Evolutionary conservation across 306 rosid species (phyloP), one percentile per base, ranked within the genome.

Genomic region (Clitoria ternatea): DNA sequence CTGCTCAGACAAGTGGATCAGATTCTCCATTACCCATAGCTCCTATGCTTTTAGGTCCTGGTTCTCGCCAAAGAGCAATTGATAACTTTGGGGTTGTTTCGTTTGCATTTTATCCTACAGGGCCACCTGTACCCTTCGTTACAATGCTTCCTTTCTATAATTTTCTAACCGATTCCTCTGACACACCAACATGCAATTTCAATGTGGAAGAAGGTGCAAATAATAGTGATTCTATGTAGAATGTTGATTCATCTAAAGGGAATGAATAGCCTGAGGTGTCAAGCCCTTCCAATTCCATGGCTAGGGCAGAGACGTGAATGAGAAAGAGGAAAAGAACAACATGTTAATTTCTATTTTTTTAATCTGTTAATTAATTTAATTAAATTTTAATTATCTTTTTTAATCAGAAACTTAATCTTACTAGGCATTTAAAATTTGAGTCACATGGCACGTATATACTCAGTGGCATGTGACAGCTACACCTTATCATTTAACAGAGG

Each of bases 41-140:
- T 63, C 92, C 95, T 0, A 42, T 84, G 66, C 71, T 84, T 63
- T 24, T 86, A 47, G 86, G 89, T 48, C 86, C 69, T 36, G 82
- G 86, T 29, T 82, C 92, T 10, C 80, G 66, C 42, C 97, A 88
- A 77, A 88, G 89, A 79, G 76, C 82, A 75, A 45, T 35, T 22
- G 93, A 88, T 75, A 75, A 74, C 75, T 77, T 90, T 71, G 90
- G 88, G 43, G 77, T 53, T 71, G 57, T 69, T 79, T 81, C 89
- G 23, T 79, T 79, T 69, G 50, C 88, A 39, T 90, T 90, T 74
- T 90, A 84, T 82, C 86, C 90, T 19, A 84, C 97, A 0, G 97
- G 97, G 24, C 97, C 97, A 27, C 97, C 95, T 1, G 86, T 90
- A 53, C 97, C 97, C 18, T 84, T 90, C 72, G 61, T 90, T 56